A percentile compares a stretch with the other conserved stretches of the same genome.
Conservation (phyloP, 768 basidiomycete genomes). For the Tricholoma hemisulphureum region DNA sequence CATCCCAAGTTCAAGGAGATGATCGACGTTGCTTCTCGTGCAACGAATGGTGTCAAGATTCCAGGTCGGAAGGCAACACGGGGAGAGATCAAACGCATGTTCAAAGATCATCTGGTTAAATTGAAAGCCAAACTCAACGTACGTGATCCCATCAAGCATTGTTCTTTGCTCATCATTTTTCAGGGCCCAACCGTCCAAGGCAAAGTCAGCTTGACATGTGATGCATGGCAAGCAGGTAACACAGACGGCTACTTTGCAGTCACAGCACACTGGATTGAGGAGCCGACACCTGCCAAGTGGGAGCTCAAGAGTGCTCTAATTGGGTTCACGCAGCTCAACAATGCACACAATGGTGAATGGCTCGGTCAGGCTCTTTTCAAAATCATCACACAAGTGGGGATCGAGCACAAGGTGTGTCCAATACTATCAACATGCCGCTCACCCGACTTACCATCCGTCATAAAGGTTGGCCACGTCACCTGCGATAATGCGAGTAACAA, state of each 20-base stretch:
- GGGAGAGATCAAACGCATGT: not conserved
- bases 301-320: not conserved
- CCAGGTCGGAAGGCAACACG: not conserved
- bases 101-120: not conserved
- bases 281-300: not conserved
- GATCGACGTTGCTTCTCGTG: not conserved
- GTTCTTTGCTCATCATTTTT: not conserved
- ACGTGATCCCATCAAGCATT: not conserved
- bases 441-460: not conserved
- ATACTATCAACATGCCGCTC: not conserved
- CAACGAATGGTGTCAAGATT: too few relatives aligned
- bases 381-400: not conserved
- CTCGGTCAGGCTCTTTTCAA: too few relatives aligned
- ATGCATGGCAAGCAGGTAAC: constrained; percentile 4
- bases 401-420: not conserved
- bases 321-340: too few relatives aligned
- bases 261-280: too few relatives aligned
- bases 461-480: constrained; percentile 26
- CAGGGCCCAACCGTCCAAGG: not conserved
- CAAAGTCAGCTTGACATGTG: constrained; percentile 13
- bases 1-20: constrained; percentile 33
- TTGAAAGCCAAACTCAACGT: not conserved
- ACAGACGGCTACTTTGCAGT: not conserved
- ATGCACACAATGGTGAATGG: too few relatives aligned
- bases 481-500: too few relatives aligned